Evolutionary conservation across 345 rosid species (phyloP).

Genomic region (Sonneratia caseolaris): DNA sequence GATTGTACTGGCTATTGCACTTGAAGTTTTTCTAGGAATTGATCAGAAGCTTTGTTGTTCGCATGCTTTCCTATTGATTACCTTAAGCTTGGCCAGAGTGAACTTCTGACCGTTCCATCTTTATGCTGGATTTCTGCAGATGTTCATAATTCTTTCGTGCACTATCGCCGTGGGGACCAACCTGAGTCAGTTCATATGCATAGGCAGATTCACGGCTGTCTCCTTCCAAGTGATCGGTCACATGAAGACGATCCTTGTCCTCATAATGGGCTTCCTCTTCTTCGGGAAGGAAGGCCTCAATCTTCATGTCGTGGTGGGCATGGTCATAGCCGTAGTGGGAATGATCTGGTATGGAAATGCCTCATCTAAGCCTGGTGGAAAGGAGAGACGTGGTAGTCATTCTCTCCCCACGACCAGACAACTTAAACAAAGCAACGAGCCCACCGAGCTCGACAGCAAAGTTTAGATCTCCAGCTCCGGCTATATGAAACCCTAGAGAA

Average conservation of each 20-base stretch:
- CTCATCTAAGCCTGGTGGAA: conserved; percentile 88
- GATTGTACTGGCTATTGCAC: not conserved
- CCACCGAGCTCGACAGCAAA: conserved; percentile 35
- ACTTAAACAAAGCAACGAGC: conserved; percentile 48
- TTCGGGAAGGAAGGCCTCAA: conserved; percentile 94
- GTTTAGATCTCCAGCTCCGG: not conserved
- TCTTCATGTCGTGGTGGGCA: conserved; percentile 80
- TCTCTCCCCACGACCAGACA: conserved; percentile 46
- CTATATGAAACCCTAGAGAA: not conserved
- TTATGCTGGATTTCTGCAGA: conserved; percentile 33
- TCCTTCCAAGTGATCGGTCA: conserved; percentile 94
- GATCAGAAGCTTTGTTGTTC: not conserved
- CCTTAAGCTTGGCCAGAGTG: not conserved
- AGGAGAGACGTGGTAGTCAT: conserved; percentile 56
- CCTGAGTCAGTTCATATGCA: conserved; percentile 97
- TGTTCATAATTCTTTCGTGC: conserved; percentile 73
- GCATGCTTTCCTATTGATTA: not conserved
- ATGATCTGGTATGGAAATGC: conserved; percentile 98
- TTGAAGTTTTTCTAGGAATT: not conserved
- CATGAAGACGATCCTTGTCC: conserved; percentile 93
- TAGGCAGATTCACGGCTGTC: conserved; percentile 89
- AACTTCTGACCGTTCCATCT: not conserved
- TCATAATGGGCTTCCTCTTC: conserved; percentile 80
- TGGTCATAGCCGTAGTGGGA: conserved; percentile 81
- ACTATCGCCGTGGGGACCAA: conserved; percentile 91